Evolutionary conservation across 495 filamentous ascomycete genomes (phyloP).

Genomic region (Neurospora sp.): DNA sequence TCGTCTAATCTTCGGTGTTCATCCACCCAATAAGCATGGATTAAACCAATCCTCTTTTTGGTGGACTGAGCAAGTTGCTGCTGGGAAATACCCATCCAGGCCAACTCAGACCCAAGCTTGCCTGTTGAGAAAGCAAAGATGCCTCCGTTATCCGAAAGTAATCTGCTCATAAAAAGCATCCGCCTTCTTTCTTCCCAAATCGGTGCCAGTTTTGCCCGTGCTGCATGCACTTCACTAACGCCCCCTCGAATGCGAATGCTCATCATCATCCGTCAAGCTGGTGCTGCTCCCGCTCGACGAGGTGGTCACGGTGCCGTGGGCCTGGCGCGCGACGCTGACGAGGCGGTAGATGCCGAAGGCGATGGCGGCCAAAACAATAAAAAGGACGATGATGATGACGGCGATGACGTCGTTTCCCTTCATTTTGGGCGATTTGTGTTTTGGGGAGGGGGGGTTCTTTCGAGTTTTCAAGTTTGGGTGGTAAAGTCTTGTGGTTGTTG

Average conservation of each 20-base stretch:
- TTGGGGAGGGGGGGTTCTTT: background rate
- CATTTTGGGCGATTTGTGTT: conserved; percentile 31
- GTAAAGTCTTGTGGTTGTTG: too few species aligned
- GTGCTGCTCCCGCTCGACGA: conserved; percentile 21
- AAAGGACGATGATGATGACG: conserved; percentile 73
- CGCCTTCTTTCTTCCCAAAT: background rate
- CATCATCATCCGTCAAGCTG: conserved; percentile 4
- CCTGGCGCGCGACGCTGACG: conserved; percentile 37
- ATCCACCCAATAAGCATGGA: background rate
- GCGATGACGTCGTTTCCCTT: conserved; percentile 72
- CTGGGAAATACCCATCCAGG: too few species aligned
- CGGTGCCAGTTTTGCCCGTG: background rate
- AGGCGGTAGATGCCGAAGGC: conserved; percentile 59
- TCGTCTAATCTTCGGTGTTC: background rate
- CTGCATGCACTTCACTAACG: background rate
- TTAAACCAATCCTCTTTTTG: too few species aligned
- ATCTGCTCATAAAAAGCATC: too few species aligned
- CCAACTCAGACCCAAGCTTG: background rate
- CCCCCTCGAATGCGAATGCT: background rate
- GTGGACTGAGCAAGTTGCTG: too few species aligned
- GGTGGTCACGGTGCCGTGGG: conserved; percentile 23
- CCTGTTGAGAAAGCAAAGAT: background rate
- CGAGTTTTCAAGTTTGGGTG: background rate
- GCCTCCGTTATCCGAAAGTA: too few species aligned
- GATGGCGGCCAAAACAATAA: conserved; percentile 59